Evolutionary conservation across 2,329 filamentous ascomycete genomes (phyloP), one percentile per base, ranked within the genome.

Genomic region (Aaosphaeria pasadenensis): DNA sequence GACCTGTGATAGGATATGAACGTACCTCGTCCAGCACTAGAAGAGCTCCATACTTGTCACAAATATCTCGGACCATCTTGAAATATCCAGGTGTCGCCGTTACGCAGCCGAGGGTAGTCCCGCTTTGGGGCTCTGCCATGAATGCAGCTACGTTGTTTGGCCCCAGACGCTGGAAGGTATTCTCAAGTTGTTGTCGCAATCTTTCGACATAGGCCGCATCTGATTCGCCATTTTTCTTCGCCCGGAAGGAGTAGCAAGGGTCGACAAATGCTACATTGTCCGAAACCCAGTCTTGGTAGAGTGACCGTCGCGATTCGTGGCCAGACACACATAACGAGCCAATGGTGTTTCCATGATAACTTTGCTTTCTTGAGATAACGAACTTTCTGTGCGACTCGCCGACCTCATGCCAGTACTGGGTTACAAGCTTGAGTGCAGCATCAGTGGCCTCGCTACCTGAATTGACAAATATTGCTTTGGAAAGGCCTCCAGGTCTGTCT

Each of bases 11-110:
- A 24, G 17, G 17, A 24, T 2, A 24, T 24, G 17, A 24, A 24
- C 17, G 17, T 24, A 90, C 78, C 62, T 92, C 89, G 59, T 94
- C 89, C 0, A 92, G 70, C 40, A 92, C 85, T n/a, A 94, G 74
- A 0, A 94, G 77, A 0, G 86, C 83, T 0, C 86, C 88, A 60
- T 92, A 77, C 50, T 80, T 82, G 45, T 85, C 78, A 63, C 89
- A 94, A 1, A 94, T 74, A 2, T 73, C 71, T 58, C 80, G 79
- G 68, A 92, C 82, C 1, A 85, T 86, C 44, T 75, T 71, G 43
- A 91, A 82, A 55, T 94, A 94, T 0, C 87, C 87, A 13, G 33
- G 33, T 0, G 75, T 72, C 0, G 33, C 9, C 9, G 33, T 9
- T 36, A 36, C 33, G 13, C 33, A 11, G 33, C 33, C 33, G 9